Conservation (phyloP, 2,329 filamentous ascomycete genomes). For the Teratosphaeria pseudoeucalypti region DNA sequence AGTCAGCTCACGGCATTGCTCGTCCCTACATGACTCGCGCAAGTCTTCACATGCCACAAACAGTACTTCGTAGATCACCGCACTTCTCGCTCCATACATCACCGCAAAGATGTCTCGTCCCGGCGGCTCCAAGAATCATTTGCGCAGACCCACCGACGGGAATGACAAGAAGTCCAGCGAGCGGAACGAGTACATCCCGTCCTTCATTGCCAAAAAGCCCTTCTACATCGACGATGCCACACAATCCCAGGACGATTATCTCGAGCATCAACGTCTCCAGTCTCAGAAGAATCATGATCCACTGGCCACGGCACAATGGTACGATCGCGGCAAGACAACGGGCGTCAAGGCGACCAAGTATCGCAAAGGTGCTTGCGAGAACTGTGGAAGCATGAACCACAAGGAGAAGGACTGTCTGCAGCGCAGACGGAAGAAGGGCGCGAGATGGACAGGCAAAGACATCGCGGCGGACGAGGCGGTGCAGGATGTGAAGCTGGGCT, state of each 20-base stretch:
- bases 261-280: conserved; percentile 87
- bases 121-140: conserved; percentile 5
- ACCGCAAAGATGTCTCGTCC: conserved; percentile 5
- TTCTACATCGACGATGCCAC: conserved; percentile 84
- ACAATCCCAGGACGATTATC: conserved; percentile 65
- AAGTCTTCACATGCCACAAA: neutral
- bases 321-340: conserved; percentile 74
- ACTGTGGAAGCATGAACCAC: conserved; percentile 95
- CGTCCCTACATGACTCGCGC: neutral
- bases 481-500: conserved; percentile 77
- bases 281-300: conserved; percentile 50
- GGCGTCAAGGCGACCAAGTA: conserved; percentile 91
- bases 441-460: conserved; percentile 82
- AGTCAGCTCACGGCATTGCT: neutral
- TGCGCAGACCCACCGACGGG: conserved; percentile 65
- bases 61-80: neutral
- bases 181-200: conserved; percentile 94
- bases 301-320: conserved; percentile 68
- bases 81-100: neutral
- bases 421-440: conserved; percentile 77
- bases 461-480: conserved; percentile 87
- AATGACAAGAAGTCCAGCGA: conserved; percentile 51
- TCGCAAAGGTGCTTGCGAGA: conserved; percentile 95
- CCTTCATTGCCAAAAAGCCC: conserved; percentile 94
- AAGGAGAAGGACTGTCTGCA: conserved; percentile 89